These are phyloP conservation scores for Pholiota conissans DNA, from an alignment of 768 basidiomycete genomes.

Conservation along the genomic window DNA sequence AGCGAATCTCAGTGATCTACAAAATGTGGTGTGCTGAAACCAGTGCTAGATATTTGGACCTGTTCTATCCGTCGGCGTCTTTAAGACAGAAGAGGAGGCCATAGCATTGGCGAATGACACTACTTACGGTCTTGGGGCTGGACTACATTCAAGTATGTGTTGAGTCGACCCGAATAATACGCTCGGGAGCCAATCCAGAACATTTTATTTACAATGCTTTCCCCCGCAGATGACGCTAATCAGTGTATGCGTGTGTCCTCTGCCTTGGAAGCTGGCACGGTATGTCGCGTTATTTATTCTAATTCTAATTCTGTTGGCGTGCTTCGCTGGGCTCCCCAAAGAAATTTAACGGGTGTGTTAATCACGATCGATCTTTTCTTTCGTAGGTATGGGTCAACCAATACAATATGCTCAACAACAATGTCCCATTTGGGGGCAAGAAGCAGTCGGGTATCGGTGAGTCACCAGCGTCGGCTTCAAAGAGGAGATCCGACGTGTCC, in stretches of 20 bases:
- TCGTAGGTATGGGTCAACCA: constrained; percentile 89
- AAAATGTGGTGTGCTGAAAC: constrained; percentile 9
- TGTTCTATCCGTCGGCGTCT: constrained; percentile 80
- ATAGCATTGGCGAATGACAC: constrained; percentile 86
- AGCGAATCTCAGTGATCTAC: constrained; percentile 3
- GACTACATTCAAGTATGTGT: constrained; percentile 78
- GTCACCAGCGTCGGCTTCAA: constrained; percentile 17
- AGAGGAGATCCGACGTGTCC: neutral
- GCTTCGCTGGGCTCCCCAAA: neutral
- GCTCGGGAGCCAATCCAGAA: constrained; percentile 1
- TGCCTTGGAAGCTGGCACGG: constrained; percentile 87
- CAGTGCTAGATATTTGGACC: constrained; percentile 88
- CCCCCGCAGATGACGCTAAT: constrained; percentile 63
- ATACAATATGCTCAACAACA: constrained; percentile 80
- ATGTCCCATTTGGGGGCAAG: constrained; percentile 95
- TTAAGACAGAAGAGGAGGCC: constrained; percentile 86
- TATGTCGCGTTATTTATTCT: constrained; percentile 34
- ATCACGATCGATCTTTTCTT: neutral
- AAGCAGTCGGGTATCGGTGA: constrained; percentile 87
- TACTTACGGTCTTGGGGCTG: constrained; percentile 89
- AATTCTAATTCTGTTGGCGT: neutral
- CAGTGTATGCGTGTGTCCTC: constrained; percentile 90
- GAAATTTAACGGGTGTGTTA: constrained; percentile 1
- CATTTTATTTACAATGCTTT: constrained; percentile 8
- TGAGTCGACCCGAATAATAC: neutral